Base-by-base conservation (phyloP, 2,329 filamentous ascomycete genomes). In the Colletotrichum somersetense region DNA sequence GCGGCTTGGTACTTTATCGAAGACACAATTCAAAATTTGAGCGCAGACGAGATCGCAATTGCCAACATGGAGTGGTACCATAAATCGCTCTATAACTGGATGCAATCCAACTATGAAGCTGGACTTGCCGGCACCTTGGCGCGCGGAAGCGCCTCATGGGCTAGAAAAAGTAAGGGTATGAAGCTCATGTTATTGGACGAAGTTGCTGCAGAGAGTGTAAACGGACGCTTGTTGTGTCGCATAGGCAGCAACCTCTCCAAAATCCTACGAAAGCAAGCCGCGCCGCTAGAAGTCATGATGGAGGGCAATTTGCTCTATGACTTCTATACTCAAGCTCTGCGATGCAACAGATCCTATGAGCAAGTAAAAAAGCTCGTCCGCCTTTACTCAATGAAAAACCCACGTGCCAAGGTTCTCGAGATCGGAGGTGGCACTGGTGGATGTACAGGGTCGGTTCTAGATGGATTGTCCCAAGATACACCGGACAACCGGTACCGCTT, bases 351-450 rank as follows among this genome's bases (percentile, higher is more conserved):
- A 1, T 69, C 70, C 11, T 65, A 69, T 6, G 62, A 33, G 1
- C 70, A 72, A 4, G 66, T 70, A 1, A 38, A 53, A 26, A 40
- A 72, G 4, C 18, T 66, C 0, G 50, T 40, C 0, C 53, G 38
- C 2, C 53, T 70, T 0, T 65, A 59, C 61, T 64, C 70, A 4
- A 61, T 64, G 56, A 70, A 65, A 18, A 46, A 61, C 11, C 70
- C 66, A 0, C 59, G 66, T 7, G 35, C 66, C 14, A 81, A 80
- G 11, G 77, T 85, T 26, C 67, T 86, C 4, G 77, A 79, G 62
- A 76, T 84, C 18, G 84, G 85, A 52, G 84, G 80, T 8, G 84
- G 85, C 2, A 85, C 82, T 1, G 84, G 82, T 3, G 79, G 78
- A 12, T 78, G 82, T 1, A 84, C 85, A 0, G 71, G 78, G 18